Conservation (phyloP, 2,329 filamentous ascomycete species). For the Colletotrichum chlorophyti region DNA sequence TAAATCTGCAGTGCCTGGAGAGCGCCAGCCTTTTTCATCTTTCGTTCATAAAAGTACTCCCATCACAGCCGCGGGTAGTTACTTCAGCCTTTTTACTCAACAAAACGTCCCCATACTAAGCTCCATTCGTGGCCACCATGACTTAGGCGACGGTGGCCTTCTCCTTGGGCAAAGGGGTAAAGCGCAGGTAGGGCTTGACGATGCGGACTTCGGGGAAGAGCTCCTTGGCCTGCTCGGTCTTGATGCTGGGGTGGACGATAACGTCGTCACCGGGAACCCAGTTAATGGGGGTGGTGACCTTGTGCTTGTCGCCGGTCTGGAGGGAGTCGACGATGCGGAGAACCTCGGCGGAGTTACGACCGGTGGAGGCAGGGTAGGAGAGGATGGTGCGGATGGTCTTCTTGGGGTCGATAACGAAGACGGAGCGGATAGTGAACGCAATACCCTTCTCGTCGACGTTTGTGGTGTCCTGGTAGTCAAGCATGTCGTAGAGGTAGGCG, state of each 20-base stretch:
- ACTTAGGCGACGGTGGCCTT: conserved; percentile 44
- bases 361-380: conserved; percentile 90
- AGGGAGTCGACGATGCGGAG: conserved; percentile 81
- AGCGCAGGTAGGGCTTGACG: conserved; percentile 77
- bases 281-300: conserved; percentile 87
- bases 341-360: conserved; percentile 82
- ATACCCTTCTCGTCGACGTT: conserved; percentile 84
- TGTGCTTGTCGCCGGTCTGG: conserved; percentile 86
- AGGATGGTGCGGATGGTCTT: conserved; percentile 94
- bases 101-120: conserved; percentile 20
- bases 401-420: conserved; percentile 92
- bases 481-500: conserved; percentile 80
- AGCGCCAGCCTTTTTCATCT: neutral
- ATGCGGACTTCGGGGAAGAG: conserved; percentile 81
- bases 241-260: conserved; percentile 85
- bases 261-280: conserved; percentile 91
- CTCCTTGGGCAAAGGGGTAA: conserved; percentile 70
- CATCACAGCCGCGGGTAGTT: too few species aligned
- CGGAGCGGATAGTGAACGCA: conserved; percentile 92
- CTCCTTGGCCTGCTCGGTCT: conserved; percentile 84
- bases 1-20: conserved; percentile 4
- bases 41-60: too few species aligned
- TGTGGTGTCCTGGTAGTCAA: conserved; percentile 81
- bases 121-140: conserved; percentile 16
- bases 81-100: too few species aligned